Conservation (phyloP, 176 grass and related monocot genomes). For the Cenchrus fungigraminus region DNA sequence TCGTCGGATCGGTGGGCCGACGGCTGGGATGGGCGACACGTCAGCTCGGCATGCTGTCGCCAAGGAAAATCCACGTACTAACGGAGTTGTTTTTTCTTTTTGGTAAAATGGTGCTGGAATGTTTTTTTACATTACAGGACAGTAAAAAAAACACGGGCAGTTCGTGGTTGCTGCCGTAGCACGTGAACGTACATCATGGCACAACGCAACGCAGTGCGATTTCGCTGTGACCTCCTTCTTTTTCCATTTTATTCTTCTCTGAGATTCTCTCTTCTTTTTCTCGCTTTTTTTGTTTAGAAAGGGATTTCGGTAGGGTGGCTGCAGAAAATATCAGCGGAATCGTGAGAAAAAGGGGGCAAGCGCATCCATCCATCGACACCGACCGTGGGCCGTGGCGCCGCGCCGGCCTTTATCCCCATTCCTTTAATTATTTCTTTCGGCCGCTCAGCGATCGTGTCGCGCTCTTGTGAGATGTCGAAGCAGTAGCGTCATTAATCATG, state of each 20-base stretch:
- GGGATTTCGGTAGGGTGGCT: background rate
- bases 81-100: background rate
- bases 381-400: constrained; percentile 1
- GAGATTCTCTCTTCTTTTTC: background rate
- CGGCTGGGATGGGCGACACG: background rate
- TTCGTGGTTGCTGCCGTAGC: background rate
- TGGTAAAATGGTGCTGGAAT: background rate
- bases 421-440: constrained; percentile 1
- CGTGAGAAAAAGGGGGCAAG: background rate
- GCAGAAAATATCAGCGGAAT: constrained; percentile 16
- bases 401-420: constrained; percentile 9
- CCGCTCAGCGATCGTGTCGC: background rate
- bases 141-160: too few relatives aligned
- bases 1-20: background rate
- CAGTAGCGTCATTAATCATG: background rate
- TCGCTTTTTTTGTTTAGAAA: background rate
- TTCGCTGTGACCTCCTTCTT: background rate
- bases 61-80: background rate
- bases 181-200: background rate
- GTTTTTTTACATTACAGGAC: background rate
- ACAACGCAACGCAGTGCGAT: background rate
- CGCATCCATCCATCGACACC: background rate
- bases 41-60: background rate
- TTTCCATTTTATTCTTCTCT: background rate
- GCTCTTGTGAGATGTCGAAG: background rate